A percentile compares a stretch with the other conserved stretches of the same genome.
Conservation (phyloP, 2,329 filamentous ascomycete species). For the Colletotrichum navitas region DNA sequence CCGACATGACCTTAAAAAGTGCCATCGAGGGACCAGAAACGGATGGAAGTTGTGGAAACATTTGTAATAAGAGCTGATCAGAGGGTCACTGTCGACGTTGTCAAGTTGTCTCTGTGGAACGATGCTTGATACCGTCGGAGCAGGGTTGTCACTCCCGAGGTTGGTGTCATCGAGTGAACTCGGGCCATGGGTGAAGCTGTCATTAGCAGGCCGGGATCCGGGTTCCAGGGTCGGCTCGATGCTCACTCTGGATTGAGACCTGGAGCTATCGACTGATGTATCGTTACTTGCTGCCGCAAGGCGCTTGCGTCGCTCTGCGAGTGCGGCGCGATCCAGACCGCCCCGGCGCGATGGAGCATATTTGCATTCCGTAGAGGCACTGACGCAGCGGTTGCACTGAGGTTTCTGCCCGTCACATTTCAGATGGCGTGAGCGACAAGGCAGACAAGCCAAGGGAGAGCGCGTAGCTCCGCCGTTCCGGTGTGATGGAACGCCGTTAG, state of each 20-base stretch:
- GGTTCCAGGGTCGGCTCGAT: constrained; percentile 24
- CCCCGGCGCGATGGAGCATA: constrained; percentile 66
- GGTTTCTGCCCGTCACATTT: constrained; percentile 66
- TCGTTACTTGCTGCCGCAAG: constrained; percentile 39
- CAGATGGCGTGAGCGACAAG: constrained; percentile 63
- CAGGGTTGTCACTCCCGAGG: neutral
- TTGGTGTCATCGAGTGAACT: neutral
- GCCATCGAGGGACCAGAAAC: constrained; percentile 44
- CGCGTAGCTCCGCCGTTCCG: constrained; percentile 35
- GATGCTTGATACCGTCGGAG: too few species aligned
- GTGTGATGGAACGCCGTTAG: neutral
- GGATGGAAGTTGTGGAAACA: constrained; percentile 53
- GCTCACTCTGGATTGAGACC: constrained; percentile 17
- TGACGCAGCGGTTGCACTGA: constrained; percentile 59
- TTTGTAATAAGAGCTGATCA: constrained; percentile 53
- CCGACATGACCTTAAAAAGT: constrained; percentile 40
- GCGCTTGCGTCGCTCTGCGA: constrained; percentile 48
- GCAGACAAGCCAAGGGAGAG: constrained; percentile 61
- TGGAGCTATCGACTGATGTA: neutral
- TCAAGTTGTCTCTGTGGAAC: constrained; percentile 8
- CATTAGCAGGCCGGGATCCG: neutral
- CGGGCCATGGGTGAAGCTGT: constrained; percentile 1
- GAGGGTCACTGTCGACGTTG: constrained; percentile 41
- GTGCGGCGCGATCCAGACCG: constrained; percentile 50
- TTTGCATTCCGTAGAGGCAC: constrained; percentile 59